A percentile compares a stretch with the other conserved stretches of the same genome.
phyloP scores from a whole-genome alignment of 2,329 filamentous ascomycete species.

The Zasmidium cellare region DNA sequence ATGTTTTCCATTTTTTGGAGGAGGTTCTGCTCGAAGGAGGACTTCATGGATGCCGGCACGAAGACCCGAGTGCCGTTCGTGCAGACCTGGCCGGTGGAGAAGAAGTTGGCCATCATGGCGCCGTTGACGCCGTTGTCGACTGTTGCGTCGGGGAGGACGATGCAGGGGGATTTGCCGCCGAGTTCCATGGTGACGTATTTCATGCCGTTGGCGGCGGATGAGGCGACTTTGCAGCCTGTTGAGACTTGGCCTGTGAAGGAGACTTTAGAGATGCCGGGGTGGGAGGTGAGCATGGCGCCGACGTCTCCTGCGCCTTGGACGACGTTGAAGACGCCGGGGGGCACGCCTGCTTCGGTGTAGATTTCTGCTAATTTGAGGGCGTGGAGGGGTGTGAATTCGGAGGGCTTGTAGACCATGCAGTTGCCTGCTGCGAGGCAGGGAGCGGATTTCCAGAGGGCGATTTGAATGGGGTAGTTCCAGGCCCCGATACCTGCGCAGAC shows the following conservation, averaged over 20 bases:
- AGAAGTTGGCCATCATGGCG: slow-evolving; percentile 94
- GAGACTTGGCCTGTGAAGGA: slow-evolving; percentile 86
- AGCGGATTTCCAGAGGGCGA: slow-evolving; percentile 86
- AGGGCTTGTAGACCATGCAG: slow-evolving; percentile 89
- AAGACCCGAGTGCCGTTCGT: slow-evolving; percentile 91
- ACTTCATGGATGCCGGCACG: slow-evolving; percentile 66
- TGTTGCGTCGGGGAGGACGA: slow-evolving; percentile 78
- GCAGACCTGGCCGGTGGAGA: slow-evolving; percentile 86
- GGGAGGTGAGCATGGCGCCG: slow-evolving; percentile 71
- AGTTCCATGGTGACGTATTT: slow-evolving; percentile 93
- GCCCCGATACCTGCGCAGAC: slow-evolving; percentile 86
- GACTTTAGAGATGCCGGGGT: slow-evolving; percentile 76
- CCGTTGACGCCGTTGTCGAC: slow-evolving; percentile 80
- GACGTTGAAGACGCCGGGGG: slow-evolving; percentile 82
- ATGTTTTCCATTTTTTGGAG: slow-evolving; percentile 69
- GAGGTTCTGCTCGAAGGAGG: slow-evolving; percentile 67
- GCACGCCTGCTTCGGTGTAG: slow-evolving; percentile 76
- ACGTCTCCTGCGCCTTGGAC: slow-evolving; percentile 78
- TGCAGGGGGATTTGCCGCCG: slow-evolving; percentile 79
- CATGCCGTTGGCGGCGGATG: slow-evolving; percentile 72
- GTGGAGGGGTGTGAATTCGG: slow-evolving; percentile 84
- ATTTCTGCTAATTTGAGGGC: slow-evolving; percentile 72
- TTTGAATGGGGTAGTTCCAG: slow-evolving; percentile 92
- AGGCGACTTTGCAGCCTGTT: slow-evolving; percentile 80
- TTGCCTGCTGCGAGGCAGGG: slow-evolving; percentile 84